Evolutionary conservation across 225 moss, liverwort and hornwort genomes (phyloP), one percentile per base, ranked within the genome.

Genomic region (Polytrichum commune): DNA sequence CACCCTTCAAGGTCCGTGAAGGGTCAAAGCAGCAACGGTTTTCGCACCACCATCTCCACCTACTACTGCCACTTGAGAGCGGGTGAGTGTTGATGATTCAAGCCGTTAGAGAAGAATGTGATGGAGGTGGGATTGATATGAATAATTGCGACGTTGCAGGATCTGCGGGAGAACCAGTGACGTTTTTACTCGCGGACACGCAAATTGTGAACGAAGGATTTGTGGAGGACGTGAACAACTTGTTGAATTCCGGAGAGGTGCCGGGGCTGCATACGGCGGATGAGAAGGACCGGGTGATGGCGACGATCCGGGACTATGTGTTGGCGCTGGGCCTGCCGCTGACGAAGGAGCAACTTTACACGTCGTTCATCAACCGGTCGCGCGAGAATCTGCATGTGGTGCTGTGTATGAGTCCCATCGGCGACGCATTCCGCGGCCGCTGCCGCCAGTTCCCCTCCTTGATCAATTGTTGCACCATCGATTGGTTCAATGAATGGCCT

Each of bases 401-500:
- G 0, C 80, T 96, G 4, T 93, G 93, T 56, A 96, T 96, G 96
- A 93, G 93, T 54, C 96, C 96, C 0, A 89, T 96, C 4, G 93
- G 96, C 0, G 96, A 96, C 66, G 74, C 90, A 2, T 90, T 96
- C 30, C 74, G 96, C 0, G 85, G 89, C 25, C 53, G 92, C 0
- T 96, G 93, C 29, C 71, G 93, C 19, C 96, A 96, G 73, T 96
- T 96, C 29, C 96, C 96, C 27, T 96, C 96, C 0, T 68, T 96
- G 0, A 96, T 96, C 23, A 93, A 92, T 63, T 96, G 93, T 23
- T 93, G 90, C 35, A 96, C 93, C 9, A 93, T 96, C 27, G 92
- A 96, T 55, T 96, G 96, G 96, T 96, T 96, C 19, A 92, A 93
- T 1, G 96, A 96, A 30, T 96, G 96, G 96, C 93, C 96, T 0